Evolutionary conservation across 2,329 filamentous ascomycete species (phyloP), one percentile per base, ranked within the genome.

Genomic region (Penicillium sp.): DNA sequence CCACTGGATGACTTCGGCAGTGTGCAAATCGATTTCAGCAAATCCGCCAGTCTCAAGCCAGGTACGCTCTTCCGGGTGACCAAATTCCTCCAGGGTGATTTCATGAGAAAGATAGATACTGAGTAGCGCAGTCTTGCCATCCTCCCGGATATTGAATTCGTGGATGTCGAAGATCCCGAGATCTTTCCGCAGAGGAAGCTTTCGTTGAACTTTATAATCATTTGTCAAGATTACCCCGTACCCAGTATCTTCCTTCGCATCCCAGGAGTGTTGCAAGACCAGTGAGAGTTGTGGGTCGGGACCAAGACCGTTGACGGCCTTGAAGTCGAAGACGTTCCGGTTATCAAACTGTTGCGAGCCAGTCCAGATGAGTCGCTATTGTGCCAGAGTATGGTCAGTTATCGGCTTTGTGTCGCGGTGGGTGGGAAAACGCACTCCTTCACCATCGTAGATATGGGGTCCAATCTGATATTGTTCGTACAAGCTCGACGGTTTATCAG

Each of bases 361-460:
- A 23, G 74, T 74, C 73, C 76, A 80, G 16, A 80, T 67, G 40
- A 80, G 70, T 40, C 75, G 70, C 69, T 74, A 47, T 32, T 34
- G 26, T 4, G 18, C 34, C 18, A 27, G 18, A 35, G 13, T 29
- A 8, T 27, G 19, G 38, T 62, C 38, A 57, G 54, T 13, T 16
- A 34, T 18, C 26, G 4, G 36, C 10, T 3, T 53, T 41, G 30
- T 49, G 16, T 26, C 26, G 29, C 23, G 30, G 4, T 19, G 26
- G 29, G 6, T 18, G 14, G 27, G 29, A 30, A 40, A 19, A 64
- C 70, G 53, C 67, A 72, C 71, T 47, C 77, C 78, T 60, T 73
- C 70, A 52, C 76, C 76, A 63, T 80, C 78, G 61, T 79, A 80
- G 49, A 80, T 80, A 62, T 80, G 76, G n/a, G 78, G 74, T 4